Evolutionary conservation across 331 rosid genomes (phyloP).

Genomic region (Rosa hybrid): DNA sequence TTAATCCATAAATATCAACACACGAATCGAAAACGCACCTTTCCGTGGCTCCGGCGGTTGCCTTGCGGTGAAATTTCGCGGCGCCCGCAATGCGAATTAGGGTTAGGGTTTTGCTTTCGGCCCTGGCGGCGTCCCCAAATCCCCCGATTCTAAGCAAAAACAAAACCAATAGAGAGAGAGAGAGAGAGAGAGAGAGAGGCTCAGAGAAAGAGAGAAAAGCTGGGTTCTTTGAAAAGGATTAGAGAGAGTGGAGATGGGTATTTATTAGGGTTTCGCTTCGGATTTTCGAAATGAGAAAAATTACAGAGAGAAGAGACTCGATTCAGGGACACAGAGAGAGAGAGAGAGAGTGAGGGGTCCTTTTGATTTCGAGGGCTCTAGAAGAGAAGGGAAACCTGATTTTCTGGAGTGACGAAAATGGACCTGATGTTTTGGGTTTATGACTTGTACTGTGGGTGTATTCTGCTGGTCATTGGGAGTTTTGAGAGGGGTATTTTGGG

Average conservation of each 20-base stretch:
- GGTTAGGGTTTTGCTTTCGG: conserved; percentile 4
- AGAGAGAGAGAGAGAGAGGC: neutral
- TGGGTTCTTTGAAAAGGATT: neutral
- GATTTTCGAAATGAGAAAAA: neutral
- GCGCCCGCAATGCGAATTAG: conserved; percentile 1
- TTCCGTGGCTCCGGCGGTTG: conserved; percentile 4
- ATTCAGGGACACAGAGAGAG: neutral
- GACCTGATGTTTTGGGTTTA: neutral
- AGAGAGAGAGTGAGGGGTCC: neutral
- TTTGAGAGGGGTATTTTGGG: neutral
- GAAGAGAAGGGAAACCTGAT: conserved; percentile 7
- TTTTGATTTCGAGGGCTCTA: conserved; percentile 28
- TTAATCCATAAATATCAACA: neutral
- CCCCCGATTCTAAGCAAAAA: neutral
- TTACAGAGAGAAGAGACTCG: neutral
- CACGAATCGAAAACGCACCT: conserved; percentile 1
- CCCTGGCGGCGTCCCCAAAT: conserved; percentile 5
- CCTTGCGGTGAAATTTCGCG: neutral
- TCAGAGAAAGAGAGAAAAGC: neutral
- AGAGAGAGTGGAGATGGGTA: neutral
- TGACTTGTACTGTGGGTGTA: neutral
- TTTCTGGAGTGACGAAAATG: neutral
- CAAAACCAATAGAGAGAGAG: neutral
- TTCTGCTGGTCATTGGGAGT: neutral
- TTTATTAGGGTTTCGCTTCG: neutral